Percentiles rank a stretch among this genome's conserved stretches.
phyloP scores from a whole-genome alignment of 2,329 filamentous ascomycete genomes.

The Colletotrichum caudatum region DNA sequence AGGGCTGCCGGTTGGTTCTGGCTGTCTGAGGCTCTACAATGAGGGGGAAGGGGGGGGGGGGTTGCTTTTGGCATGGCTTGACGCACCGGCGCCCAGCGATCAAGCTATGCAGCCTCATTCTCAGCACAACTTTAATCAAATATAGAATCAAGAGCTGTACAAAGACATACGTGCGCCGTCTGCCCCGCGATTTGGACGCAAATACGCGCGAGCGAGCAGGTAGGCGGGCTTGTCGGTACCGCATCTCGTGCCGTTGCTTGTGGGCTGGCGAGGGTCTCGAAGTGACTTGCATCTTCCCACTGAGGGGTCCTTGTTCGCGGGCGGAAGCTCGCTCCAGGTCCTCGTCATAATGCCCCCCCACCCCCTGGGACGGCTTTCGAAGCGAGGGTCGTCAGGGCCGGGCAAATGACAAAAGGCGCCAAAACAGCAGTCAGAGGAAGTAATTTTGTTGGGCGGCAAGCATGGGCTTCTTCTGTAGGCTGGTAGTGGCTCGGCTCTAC shows the following conservation, averaged over 20 bases:
- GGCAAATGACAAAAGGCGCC: neutral
- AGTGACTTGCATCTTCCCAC: conserved; percentile 42
- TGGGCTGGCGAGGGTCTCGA: conserved; percentile 31
- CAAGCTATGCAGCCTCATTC: conserved; percentile 28
- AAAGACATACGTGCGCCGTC: conserved; percentile 20
- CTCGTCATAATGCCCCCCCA: conserved; percentile 31
- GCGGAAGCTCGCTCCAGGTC: conserved; percentile 17
- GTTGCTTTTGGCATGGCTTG: neutral
- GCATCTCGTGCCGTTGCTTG: conserved; percentile 25
- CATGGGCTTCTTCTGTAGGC: conserved; percentile 34
- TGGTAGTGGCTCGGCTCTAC: conserved; percentile 37
- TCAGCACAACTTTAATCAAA: conserved; percentile 23
- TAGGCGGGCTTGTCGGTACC: conserved; percentile 8
- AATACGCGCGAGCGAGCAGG: neutral
- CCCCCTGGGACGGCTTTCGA: conserved; percentile 12
- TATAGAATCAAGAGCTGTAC: neutral
- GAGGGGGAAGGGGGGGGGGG: neutral
- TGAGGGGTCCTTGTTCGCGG: conserved; percentile 25
- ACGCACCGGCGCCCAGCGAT: neutral
- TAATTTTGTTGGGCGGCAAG: conserved; percentile 40
- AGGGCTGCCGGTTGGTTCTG: conserved; percentile 15
- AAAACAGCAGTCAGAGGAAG: conserved; percentile 26
- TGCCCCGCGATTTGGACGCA: conserved; percentile 37
- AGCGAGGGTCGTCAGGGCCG: conserved; percentile 3
- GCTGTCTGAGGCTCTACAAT: conserved; percentile 10